A percentile compares a stretch with the other conserved stretches of the same genome.
Evolutionary conservation across 2,329 filamentous ascomycete species (phyloP).

Genomic region (Diplocarpon rosae): DNA sequence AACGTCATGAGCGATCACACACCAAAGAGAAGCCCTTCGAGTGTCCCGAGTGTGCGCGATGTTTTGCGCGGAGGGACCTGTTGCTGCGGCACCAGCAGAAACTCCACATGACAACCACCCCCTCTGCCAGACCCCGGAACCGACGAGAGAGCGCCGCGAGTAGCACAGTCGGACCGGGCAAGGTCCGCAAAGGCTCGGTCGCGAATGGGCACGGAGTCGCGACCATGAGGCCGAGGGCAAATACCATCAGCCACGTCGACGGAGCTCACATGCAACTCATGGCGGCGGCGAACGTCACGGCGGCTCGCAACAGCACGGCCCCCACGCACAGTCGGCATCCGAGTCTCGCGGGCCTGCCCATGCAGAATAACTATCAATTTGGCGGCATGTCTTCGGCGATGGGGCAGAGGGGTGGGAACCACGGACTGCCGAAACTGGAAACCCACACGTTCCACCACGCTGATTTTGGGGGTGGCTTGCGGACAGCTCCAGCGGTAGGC

Average conservation of each 20-base stretch:
- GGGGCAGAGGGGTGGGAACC: constrained; percentile 53
- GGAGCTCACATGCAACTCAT: constrained; percentile 63
- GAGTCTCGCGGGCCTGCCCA: constrained; percentile 58
- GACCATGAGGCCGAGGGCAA: constrained; percentile 76
- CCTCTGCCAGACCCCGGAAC: constrained; percentile 75
- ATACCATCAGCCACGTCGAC: constrained; percentile 93
- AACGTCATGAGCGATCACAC: constrained; percentile 94
- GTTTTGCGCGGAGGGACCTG: constrained; percentile 87
- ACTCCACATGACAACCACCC: constrained; percentile 84
- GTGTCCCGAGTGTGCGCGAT: constrained; percentile 86
- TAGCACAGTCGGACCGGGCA: constrained; percentile 54
- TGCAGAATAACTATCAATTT: constrained; percentile 53
- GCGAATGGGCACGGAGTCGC: constrained; percentile 44
- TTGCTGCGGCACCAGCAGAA: constrained; percentile 96
- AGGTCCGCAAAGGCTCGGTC: constrained; percentile 87
- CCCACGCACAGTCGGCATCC: constrained; percentile 57
- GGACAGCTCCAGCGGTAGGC: constrained; percentile 66
- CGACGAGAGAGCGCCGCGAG: constrained; percentile 80
- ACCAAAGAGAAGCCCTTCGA: constrained; percentile 97
- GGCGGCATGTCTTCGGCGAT: constrained; percentile 61
- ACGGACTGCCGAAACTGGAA: constrained; percentile 72
- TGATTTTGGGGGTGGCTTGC: constrained; percentile 56
- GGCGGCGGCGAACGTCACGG: constrained; percentile 41
- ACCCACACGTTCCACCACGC: constrained; percentile 57
- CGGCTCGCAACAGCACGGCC: constrained; percentile 38